Base-by-base conservation (phyloP, 257 asterid genomes). In the Rehmannia glutinosa region DNA sequence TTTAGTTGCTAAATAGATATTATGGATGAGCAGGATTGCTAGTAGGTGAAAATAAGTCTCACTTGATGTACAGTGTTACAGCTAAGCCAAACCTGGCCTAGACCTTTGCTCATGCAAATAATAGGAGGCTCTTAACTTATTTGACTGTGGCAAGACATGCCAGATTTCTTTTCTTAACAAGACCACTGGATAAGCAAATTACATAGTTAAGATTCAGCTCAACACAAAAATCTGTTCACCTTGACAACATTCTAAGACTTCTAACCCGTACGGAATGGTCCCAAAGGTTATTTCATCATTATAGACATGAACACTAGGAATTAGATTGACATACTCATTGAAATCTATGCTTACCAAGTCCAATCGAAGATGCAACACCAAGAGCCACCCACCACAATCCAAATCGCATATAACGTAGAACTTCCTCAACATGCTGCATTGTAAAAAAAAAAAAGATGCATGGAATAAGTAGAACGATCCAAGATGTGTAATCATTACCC, bases 281-380 rank as follows among this genome's bases (percentile, higher is more conserved):
- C 50, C 16, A 25, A 36, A 42, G 21, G 11, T 21, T 45, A 45
- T 50, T 36, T 27, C 15, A 68, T 38, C 42, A 73, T 45, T 52
- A 15, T 19, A 33, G 3, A 6, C 35, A 70, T 39, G 19, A 70
- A 20, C 38, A 36, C 20, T 38, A 69, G 74, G 47, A 27, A 75
- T 13, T 33, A 57, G 23, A 64, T 49, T 11, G 23, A 27, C 21
- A 13, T 17, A 49, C 36, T 32, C 68, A 15, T 41, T 16, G 2
- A 16, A 35, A 25, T 43, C 39, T 13, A 49, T 30, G 54, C 92
- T 66, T 85, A 91, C 96, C 98, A 71, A 92, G 96, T 74, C 98
- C 98, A 52, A 92, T 89, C 66, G 98, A 92, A 77, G 98, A 92
- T 46, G 96, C 98, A 78, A 92, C 95, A 70, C 98, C 98, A 66